Base-by-base conservation (phyloP, 2,329 filamentous ascomycete genomes). In the Alternaria novae-zelandiae region DNA sequence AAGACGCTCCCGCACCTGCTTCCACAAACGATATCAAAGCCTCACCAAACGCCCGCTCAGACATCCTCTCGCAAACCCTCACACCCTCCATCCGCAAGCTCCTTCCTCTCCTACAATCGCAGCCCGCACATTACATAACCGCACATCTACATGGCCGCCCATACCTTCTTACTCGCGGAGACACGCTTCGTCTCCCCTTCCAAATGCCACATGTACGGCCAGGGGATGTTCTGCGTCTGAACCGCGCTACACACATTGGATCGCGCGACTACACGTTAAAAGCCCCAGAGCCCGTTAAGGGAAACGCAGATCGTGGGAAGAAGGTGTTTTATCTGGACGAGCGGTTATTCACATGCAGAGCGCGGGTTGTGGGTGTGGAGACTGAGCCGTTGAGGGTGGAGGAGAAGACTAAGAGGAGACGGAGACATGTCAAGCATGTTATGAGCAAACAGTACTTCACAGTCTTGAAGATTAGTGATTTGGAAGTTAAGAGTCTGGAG, bases 371-470 rank as follows among this genome's bases (percentile, higher is more conserved):
- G 66, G 95, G 94, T 6, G 88, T 91, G 7, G 96, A 98, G 82
- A 87, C 88, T 61, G 84, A 91, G 88, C 85, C 85, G 46, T 79
- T 86, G 83, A 73, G 83, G 58, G 75, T 86, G 41, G 83, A 82
- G 75, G 83, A 86, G 79, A 87, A 87, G 82, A 87, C 84, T 75
- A 91, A 91, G 80, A 84, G 92, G 76, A 86, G 91, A 76, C 85
- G 87, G 72, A 82, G 88, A 67, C 86, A 87, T 77, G 86, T 88
- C 54, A 93, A 89, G 84, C 88, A 87, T 63, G 91, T 96, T 10
- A 90, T 86, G 83, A 97, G 93, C 85, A 97, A 99, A 87, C 93
- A 97, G 78, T 86, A 88, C 74, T 97, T 91, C 81, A 99, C 96
- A 3, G 88, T 97, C 21, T 77, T 99, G 81, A 87, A 90, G 76